Evolutionary conservation across 495 filamentous ascomycete species (phyloP), one percentile per base, ranked within the genome.

Genomic region (Penicillium roqueforti): DNA sequence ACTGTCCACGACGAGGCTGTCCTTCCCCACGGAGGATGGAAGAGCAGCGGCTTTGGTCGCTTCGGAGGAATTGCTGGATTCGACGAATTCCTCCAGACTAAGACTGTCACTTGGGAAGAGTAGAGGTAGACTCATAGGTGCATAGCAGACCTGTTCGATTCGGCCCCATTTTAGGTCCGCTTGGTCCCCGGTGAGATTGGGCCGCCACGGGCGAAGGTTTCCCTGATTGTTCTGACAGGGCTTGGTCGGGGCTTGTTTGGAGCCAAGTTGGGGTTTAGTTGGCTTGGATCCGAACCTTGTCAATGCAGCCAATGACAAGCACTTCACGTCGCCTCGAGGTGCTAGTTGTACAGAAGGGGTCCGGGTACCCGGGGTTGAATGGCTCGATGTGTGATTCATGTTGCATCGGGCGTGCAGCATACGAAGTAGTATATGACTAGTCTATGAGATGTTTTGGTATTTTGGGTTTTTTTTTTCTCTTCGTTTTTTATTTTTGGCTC

Each of bases 1-100:
- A 89, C 84, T 3, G 78, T 96, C 1, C 90, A 96, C 63, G 92
- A 97, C 56, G 91, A 95, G 71, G 69, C 82, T 11, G 74, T 74
- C 18, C 64, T 95, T 51, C 89, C 91, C 5, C 90, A 95, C 69
- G 91, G 92, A 22, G 92, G 91, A 26, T 83, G 82, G 62, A 97
- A 97, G 80, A 81, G 81, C 47, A 91, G 86, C 60, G 92, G 92
- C 9, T 92, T 82, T 66, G 92, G 91, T n/a, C 71, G 83, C 2
- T 85, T 85, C 67, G 81, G 80, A 55, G 80, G 71, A 10, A 60
- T 68, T 28, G 68, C 68, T 47, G 83, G 80, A 3, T 72, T 82
- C 41, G 76, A 87, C 25, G 92, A 97, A 74, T 97, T 91, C 79
- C 66, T 92, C 66, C 79, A 84, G 69, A 84, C 83, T 28, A 97